Base-by-base conservation (phyloP, 345 rosid genomes). In the Linum lewisii region DNA sequence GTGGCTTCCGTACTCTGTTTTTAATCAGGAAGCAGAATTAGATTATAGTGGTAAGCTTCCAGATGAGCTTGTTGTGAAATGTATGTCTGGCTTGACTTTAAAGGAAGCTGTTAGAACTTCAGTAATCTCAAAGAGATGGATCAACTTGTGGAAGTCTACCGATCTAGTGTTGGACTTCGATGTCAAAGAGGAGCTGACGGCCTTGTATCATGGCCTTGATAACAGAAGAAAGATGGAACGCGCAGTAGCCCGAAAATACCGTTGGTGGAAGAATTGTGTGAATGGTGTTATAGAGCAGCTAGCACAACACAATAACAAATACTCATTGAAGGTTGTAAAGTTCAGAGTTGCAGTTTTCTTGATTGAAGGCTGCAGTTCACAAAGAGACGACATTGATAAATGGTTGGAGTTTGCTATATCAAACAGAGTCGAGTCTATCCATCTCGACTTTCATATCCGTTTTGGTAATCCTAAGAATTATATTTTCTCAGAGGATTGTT, bases 101-200 rank as follows among this genome's bases (percentile, higher is more conserved):
- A 61, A 45, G 60, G 71, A 67, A 42, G 71, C 65, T 38, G 54
- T 54, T 53, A 45, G 50, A 54, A 61, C 61, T 21, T 24, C 60
- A 18, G 32, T 67, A 15, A 23, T 67, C 21, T 60, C 65, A 1
- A 21, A 20, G 24, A n/a, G n/a, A n/a, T n/a, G n/a, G n/a, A n/a
- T n/a, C n/a, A n/a, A n/a, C n/a, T n/a, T n/a, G n/a, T n/a, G n/a
- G n/a, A n/a, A n/a, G n/a, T n/a, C n/a, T n/a, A n/a, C n/a, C n/a
- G n/a, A n/a, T n/a, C n/a, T n/a, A 67, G 65, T 49, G 1, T 42
- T 67, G 54, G 26, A 44, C n/a, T 60, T 67, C 60, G 56, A 16
- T 34, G 38, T 3, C 51, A 25, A 24, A 26, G 15, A 7, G 42
- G 4, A 2, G n/a, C 3, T 7, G 68, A n/a, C n/a, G n/a, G n/a